These are phyloP conservation scores for Tillandsia leiboldiana DNA, from an alignment of 176 grass and related monocot species.

Conservation along the genomic window DNA sequence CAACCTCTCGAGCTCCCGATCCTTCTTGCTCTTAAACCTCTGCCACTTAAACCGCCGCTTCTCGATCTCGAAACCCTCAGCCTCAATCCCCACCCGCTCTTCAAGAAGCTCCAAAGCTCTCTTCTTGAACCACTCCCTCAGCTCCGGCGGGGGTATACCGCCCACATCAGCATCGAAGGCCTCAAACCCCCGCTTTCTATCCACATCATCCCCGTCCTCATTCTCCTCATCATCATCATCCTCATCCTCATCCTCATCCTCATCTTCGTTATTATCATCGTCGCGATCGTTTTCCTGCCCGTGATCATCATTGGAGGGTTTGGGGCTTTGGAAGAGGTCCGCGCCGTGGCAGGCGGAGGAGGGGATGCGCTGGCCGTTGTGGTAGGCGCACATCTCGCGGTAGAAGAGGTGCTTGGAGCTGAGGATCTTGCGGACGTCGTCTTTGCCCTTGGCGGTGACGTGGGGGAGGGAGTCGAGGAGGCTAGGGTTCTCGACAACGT, in stretches of 20 bases:
- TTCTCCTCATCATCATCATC: conserved; percentile 49
- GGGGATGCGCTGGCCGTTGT: conserved; percentile 31
- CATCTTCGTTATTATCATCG: conserved; percentile 17
- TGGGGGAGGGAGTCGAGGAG: conserved; percentile 36
- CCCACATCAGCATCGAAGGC: conserved; percentile 7
- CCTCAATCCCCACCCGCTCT: conserved; percentile 18
- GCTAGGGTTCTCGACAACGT: conserved; percentile 40
- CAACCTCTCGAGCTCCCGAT: conserved; percentile 19
- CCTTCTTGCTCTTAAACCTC: conserved; percentile 27
- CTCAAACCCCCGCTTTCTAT: background rate
- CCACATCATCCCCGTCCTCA: conserved; percentile 37
- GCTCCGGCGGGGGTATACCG: background rate
- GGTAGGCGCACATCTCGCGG: conserved; percentile 68
- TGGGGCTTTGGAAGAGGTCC: no score
- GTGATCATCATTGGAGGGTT: conserved; percentile 19
- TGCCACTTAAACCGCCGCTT: conserved; percentile 24
- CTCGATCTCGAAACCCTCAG: conserved; percentile 14
- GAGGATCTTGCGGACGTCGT: conserved; percentile 45
- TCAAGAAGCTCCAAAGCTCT: conserved; percentile 7
- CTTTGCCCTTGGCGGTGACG: conserved; percentile 46
- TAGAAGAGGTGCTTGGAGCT: conserved; percentile 68
- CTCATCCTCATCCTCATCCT: conserved; percentile 39
- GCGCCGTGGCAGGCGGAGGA: conserved; percentile 22
- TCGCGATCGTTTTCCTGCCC: conserved; percentile 49
- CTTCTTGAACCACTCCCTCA: conserved; percentile 16